Evolutionary conservation across 73 alveolate species (phyloP).

Genomic region (Blepharisma japonicum): DNA sequence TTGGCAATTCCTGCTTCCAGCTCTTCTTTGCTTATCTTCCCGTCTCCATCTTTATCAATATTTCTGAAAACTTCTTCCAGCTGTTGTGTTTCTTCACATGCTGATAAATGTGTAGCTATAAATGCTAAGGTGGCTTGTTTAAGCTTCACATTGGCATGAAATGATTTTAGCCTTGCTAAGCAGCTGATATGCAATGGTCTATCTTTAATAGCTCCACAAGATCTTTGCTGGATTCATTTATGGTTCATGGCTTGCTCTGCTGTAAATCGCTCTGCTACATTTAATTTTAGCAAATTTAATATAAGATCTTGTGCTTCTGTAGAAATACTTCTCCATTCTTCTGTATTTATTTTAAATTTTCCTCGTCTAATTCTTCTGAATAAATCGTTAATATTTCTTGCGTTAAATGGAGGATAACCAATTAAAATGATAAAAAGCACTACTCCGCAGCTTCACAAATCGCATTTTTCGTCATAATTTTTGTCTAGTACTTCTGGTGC

Average conservation of each 20-base stretch:
- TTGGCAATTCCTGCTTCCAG: constrained; percentile 27
- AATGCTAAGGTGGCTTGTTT: constrained; percentile 27
- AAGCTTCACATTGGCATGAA: background rate
- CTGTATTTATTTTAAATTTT: background rate
- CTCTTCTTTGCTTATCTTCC: constrained; percentile 51
- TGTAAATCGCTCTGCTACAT: constrained; percentile 52
- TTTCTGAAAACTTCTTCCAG: constrained; percentile 38
- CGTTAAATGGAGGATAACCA: constrained; percentile 81
- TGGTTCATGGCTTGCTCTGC: constrained; percentile 58
- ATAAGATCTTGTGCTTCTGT: constrained; percentile 56
- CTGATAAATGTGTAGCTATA: background rate
- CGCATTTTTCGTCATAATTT: constrained; percentile 68
- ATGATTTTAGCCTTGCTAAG: background rate
- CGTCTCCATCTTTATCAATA: constrained; percentile 57
- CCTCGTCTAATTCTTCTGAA: constrained; percentile 27
- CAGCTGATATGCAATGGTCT: background rate
- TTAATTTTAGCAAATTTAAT: constrained; percentile 42
- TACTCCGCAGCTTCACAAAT: constrained; percentile 80
- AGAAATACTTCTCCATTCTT: constrained; percentile 56
- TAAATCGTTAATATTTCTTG: constrained; percentile 46
- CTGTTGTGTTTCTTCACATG: constrained; percentile 23
- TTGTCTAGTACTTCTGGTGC: constrained; percentile 79
- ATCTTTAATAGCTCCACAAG: background rate
- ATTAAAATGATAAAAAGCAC: constrained; percentile 66
- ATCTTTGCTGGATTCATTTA: constrained; percentile 43